These are phyloP conservation scores for Mycena sanguinolenta DNA, from an alignment of 768 basidiomycete species.

Conservation along the genomic window DNA sequence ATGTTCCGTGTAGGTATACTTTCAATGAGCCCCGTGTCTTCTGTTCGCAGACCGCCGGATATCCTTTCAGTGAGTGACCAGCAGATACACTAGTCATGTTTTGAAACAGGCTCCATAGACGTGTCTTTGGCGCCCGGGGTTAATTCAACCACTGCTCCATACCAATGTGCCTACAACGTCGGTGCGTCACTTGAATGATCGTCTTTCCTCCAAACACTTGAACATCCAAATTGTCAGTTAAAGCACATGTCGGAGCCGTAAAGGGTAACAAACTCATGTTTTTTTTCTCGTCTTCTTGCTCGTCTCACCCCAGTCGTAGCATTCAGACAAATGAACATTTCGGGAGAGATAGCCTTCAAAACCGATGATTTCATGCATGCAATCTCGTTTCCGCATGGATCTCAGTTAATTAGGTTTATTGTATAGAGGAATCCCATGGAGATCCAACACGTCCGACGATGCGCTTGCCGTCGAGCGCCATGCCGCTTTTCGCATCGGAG, in stretches of 20 bases:
- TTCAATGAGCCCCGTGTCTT: conserved; percentile 66
- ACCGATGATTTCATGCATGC: conserved; percentile 64
- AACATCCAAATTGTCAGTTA: conserved; percentile 45
- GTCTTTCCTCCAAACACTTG: background rate
- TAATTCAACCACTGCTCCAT: conserved; percentile 58
- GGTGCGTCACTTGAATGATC: conserved; percentile 42
- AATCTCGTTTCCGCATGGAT: too few species aligned
- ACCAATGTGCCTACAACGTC: conserved; percentile 59
- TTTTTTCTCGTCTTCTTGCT: background rate
- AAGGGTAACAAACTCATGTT: conserved; percentile 50
- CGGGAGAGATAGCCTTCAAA: conserved; percentile 68
- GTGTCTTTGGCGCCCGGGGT: conserved; percentile 56
- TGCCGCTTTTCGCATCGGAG: conserved; percentile 63
- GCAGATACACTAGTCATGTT: background rate
- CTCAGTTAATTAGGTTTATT: background rate
- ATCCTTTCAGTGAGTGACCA: conserved; percentile 55
- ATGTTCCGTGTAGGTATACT: conserved; percentile 54
- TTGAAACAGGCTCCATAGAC: conserved; percentile 42
- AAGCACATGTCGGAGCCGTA: conserved; percentile 64
- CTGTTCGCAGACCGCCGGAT: conserved; percentile 52
- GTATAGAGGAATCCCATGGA: conserved; percentile 60
- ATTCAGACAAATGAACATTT: conserved; percentile 61
- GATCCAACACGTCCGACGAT: conserved; percentile 60
- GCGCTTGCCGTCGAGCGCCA: conserved; percentile 61
- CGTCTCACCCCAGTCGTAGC: conserved; percentile 40